Base-by-base conservation (phyloP, 768 basidiomycete species). In the Suillus discolor region DNA sequence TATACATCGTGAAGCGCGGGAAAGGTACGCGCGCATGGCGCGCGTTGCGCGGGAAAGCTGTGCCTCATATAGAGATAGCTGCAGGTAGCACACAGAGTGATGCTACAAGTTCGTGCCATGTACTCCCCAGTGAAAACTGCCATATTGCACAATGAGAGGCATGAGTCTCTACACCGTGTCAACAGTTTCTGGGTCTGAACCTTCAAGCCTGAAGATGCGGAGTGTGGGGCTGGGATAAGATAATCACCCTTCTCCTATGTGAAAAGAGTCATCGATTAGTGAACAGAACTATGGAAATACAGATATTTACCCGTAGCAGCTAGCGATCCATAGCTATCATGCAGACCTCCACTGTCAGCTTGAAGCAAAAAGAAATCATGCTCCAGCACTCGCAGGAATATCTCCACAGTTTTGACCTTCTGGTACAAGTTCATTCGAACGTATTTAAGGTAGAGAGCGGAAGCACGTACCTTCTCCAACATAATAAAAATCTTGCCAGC, bases 161-260 rank as follows among this genome's bases (percentile, higher is more conserved):
- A n/a, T n/a, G n/a, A n/a, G n/a, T n/a, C n/a, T n/a, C n/a, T n/a
- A n/a, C n/a, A n/a, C 90, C 15, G 91, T 91, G 73, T 96, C 93
- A 66, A 97, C 91, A 2, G 93, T 95, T 80, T 98, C 96, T 1
- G 96, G 95, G 73, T 97, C 95, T 47, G 91, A 93, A 51, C 90
- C 92, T 84, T 94, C 92, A 44, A 94, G 80, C 23, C 93, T 93
- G 20, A 94, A 85, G 45, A 94, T 94, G 93, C 2, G 93, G 93
- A 0, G 93, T 94, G 72, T 94, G 61, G n/a, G n/a, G 60, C 42
- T 36, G 45, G 34, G 51, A 45, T 65, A 60, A 70, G 13, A 41
- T 9, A 71, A 83, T 54, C 77, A 92, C 92, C 92, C 91, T 85
- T 91, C 93, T 49, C 92, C 91, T 92, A 66, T 54, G 38, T 65